These are phyloP conservation scores for Oenanthe javanica DNA, from an alignment of 140 eudicot genomes.

Conservation along the genomic window DNA sequence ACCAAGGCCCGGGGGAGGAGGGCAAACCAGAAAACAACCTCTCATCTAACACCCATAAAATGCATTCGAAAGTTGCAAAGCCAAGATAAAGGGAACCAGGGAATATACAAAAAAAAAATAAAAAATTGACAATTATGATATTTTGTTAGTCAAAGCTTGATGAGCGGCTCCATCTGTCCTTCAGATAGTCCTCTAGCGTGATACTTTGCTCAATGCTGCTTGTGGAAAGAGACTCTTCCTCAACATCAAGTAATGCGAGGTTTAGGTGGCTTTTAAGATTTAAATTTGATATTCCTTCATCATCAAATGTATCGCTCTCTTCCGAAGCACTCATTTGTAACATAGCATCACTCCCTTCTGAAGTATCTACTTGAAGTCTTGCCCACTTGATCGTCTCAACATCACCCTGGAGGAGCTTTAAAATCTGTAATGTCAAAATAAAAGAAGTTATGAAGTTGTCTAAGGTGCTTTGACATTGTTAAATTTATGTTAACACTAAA, in stretches of 20 bases:
- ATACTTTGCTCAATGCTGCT: constrained; percentile 64
- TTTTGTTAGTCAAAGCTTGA: constrained; percentile 52
- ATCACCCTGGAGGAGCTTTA: constrained; percentile 79
- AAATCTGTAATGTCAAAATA: constrained; percentile 33
- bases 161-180: constrained; percentile 85
- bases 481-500: background rate
- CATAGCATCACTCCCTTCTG: constrained; percentile 30
- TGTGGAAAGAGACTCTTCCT: constrained; percentile 55
- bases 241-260: constrained; percentile 72
- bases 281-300: constrained; percentile 38
- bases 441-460: background rate
- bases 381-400: constrained; percentile 61
- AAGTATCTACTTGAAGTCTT: constrained; percentile 32
- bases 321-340: constrained; percentile 28
- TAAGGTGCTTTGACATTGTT: background rate
- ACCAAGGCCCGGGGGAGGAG: constrained; percentile 30
- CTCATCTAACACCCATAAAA: constrained; percentile 35
- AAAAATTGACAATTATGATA: background rate
- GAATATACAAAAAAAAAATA: constrained; percentile 5
- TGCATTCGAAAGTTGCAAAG: background rate
- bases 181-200: constrained; percentile 73
- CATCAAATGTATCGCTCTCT: constrained; percentile 34
- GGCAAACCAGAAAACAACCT: constrained; percentile 35
- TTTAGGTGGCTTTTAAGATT: constrained; percentile 69
- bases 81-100: background rate